Percentiles rank a stretch among this genome's conserved stretches.
phyloP scores from a whole-genome alignment of 1,284 basidiomycete species.

The Exobasidium cylindrosporum region DNA sequence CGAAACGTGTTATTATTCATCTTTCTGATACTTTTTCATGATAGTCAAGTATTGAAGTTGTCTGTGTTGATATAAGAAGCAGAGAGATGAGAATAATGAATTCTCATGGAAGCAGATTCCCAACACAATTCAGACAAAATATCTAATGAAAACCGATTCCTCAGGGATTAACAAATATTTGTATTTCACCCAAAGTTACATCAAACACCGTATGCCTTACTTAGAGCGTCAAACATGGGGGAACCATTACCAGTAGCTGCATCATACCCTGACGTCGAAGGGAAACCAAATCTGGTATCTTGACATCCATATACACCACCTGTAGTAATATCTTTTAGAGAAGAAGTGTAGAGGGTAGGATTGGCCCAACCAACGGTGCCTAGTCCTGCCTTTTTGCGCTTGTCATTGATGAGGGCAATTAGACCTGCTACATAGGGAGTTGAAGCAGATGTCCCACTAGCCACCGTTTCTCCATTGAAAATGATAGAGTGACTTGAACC shows the following conservation, averaged over 20 bases:
- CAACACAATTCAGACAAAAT: too few species aligned
- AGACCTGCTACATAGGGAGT: constrained; percentile 15
- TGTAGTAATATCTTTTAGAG: constrained; percentile 18
- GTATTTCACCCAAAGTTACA: too few species aligned
- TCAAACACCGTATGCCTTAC: background rate
- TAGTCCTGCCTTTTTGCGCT: constrained; percentile 5
- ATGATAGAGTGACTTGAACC: constrained; percentile 13
- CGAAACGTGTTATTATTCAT: too few species aligned
- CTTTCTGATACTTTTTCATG: too few species aligned
- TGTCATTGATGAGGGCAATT: constrained; percentile 18
- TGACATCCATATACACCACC: constrained; percentile 16
- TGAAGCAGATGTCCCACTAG: constrained; percentile 20
- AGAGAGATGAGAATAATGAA: too few species aligned
- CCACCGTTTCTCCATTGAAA: constrained; percentile 1
- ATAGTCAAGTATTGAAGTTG: too few species aligned
- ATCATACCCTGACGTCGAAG: constrained; percentile 16
- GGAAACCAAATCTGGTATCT: constrained; percentile 13
- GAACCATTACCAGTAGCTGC: constrained; percentile 16
- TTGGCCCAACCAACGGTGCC: constrained; percentile 17
- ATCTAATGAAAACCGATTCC: too few species aligned
- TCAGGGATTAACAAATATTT: too few species aligned
- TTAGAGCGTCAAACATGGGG: constrained; percentile 12
- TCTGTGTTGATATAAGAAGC: too few species aligned
- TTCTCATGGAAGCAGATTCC: too few species aligned
- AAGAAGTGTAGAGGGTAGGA: constrained; percentile 18